These are phyloP conservation scores for Quercus parvula DNA, from an alignment of 306 rosid genomes.

Conservation along the genomic window DNA sequence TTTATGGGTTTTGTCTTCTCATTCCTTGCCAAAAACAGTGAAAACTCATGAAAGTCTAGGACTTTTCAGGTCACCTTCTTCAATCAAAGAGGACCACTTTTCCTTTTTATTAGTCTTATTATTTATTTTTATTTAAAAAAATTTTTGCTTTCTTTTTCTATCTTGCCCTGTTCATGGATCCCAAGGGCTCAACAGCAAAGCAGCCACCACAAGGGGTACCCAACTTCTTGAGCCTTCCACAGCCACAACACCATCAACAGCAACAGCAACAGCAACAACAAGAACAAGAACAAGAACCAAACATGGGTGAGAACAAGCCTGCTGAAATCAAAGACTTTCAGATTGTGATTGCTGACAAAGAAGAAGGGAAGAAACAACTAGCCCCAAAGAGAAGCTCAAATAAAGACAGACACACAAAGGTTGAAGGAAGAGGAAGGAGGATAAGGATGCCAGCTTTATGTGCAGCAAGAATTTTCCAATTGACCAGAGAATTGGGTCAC, in stretches of 20 bases:
- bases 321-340: constrained; percentile 74
- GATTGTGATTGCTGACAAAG: constrained; percentile 63
- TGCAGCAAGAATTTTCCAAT: constrained; percentile 90
- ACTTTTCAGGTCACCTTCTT: constrained; percentile 72
- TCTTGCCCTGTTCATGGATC: constrained; percentile 74
- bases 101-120: neutral
- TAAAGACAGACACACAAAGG: constrained; percentile 96
- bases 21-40: constrained; percentile 81
- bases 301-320: constrained; percentile 70
- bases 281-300: constrained; percentile 13
- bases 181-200: constrained; percentile 71
- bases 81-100: constrained; percentile 64
- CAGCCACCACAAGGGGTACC: constrained; percentile 47
- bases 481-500: constrained; percentile 93
- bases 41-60: constrained; percentile 74
- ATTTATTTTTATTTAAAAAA: neutral
- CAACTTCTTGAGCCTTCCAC: constrained; percentile 61
- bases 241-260: constrained; percentile 2
- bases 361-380: constrained; percentile 60
- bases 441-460: constrained; percentile 96
- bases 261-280: too few relatives aligned
- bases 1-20: constrained; percentile 36
- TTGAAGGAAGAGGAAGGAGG: constrained; percentile 92
- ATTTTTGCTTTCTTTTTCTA: neutral
- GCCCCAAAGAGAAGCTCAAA: constrained; percentile 90